A percentile compares a stretch with the other conserved stretches of the same genome.
These are phyloP conservation scores for Coemansia sp. DNA, from an alignment of 192 early-diverging fungal genomes.

Conservation along the genomic window DNA sequence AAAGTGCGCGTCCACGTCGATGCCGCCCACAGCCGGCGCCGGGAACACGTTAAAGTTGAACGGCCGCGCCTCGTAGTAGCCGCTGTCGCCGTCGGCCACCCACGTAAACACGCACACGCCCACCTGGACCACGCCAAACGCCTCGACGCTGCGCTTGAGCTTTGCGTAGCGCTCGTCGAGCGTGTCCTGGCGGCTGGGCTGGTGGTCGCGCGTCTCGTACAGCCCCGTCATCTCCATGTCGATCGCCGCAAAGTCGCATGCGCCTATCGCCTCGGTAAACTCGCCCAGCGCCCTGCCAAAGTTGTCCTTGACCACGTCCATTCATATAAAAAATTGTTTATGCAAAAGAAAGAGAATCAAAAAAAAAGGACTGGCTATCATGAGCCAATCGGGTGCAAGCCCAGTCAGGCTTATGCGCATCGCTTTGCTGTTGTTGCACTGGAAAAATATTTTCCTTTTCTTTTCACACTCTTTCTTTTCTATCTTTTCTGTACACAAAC, in stretches of 20 bases:
- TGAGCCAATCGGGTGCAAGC: not conserved
- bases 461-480: slow-evolving; percentile 4
- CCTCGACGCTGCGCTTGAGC: slow-evolving; percentile 48
- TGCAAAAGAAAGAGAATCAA: not conserved
- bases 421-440: no score
- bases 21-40: slow-evolving; percentile 18
- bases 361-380: no score
- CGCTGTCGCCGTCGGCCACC: slow-evolving; percentile 28
- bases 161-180: slow-evolving; percentile 59
- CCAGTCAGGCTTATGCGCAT: no score
- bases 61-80: slow-evolving; percentile 69
- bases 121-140: slow-evolving; percentile 70
- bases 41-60: slow-evolving; percentile 94
- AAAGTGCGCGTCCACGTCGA: slow-evolving; percentile 40
- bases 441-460: slow-evolving; percentile 9
- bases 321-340: not conserved
- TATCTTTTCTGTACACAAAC: not conserved
- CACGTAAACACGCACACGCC: slow-evolving; percentile 85
- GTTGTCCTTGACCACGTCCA: slow-evolving; percentile 44
- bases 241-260: slow-evolving; percentile 44
- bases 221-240: slow-evolving; percentile 53
- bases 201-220: slow-evolving; percentile 26
- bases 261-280: slow-evolving; percentile 20
- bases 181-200: slow-evolving; percentile 50
- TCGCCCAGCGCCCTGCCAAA: slow-evolving; percentile 26